phyloP scores from a whole-genome alignment of 495 filamentous ascomycete species.

The Penicillium cinerascens region DNA sequence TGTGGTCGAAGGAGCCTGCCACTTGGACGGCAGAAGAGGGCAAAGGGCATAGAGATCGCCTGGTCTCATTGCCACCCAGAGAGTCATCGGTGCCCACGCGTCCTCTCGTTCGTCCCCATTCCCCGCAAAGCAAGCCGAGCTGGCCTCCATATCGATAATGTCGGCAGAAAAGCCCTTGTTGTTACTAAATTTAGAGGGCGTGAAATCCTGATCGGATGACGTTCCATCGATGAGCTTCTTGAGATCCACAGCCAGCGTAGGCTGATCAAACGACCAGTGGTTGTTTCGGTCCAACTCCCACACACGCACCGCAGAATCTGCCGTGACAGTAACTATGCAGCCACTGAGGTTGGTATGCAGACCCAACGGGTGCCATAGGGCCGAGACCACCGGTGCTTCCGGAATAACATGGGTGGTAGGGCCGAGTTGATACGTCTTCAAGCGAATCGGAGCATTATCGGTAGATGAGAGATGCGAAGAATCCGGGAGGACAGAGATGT shows the following conservation, averaged over 20 bases:
- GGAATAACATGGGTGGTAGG: conserved; percentile 86
- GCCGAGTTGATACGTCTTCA: conserved; percentile 80
- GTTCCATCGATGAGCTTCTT: conserved; percentile 77
- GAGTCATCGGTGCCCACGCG: conserved; percentile 85
- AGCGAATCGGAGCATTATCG: conserved; percentile 61
- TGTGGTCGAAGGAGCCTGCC: conserved; percentile 70
- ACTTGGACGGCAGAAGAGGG: conserved; percentile 76
- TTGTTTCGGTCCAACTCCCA: conserved; percentile 82
- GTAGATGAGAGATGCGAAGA: conserved; percentile 63
- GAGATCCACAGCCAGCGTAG: conserved; percentile 77
- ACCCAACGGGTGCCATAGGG: conserved; percentile 84
- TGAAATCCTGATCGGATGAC: conserved; percentile 71
- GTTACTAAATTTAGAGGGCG: conserved; percentile 61
- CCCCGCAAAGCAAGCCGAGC: conserved; percentile 77
- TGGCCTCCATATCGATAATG: conserved; percentile 80
- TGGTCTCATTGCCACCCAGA: conserved; percentile 86
- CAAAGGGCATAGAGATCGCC: conserved; percentile 91
- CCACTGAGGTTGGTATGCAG: conserved; percentile 54
- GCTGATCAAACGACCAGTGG: conserved; percentile 77
- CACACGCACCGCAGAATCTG: conserved; percentile 76
- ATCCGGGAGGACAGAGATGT: conserved; percentile 75
- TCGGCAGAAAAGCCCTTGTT: conserved; percentile 84
- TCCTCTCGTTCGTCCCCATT: conserved; percentile 60
- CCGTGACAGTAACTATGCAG: conserved; percentile 77
- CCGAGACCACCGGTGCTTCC: conserved; percentile 68